Evolutionary conservation across 2,329 filamentous ascomycete genomes (phyloP), one percentile per base, ranked within the genome.

Genomic region (Aaosphaeria pasadenensis): DNA sequence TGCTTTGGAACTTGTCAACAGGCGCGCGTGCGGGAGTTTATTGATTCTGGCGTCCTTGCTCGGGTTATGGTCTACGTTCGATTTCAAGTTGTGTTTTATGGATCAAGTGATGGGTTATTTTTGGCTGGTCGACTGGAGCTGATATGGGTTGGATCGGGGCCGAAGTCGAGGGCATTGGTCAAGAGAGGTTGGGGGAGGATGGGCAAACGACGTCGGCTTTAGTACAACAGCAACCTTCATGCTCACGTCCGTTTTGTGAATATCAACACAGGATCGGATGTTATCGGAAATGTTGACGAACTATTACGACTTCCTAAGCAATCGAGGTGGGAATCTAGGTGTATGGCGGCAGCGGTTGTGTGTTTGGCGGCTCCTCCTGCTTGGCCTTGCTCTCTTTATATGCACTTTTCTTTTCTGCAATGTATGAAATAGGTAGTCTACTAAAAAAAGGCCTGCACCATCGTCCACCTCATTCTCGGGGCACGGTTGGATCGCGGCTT

Each of bases 1-100:
- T 53, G 53, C 48, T 57, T 57, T 51, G 55, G 56, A 58, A 59
- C 49, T 48, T 66, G 60, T 65, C 59, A 54, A 59, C 59, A 65
- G 59, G 60, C 59, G 59, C 51, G 58, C 52, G 52, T 58, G 53
- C 50, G 55, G 33, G 55, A 51, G 56, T 56, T 54, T 51, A 46
- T 62, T 56, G 54, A 61, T 57, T 48, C 57, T 56, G 65, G 62
- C 61, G 62, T 69, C 60, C 11, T 28, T 43, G 7, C 41, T 43
- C 41, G 41, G 41, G 11, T n/a, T 40, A 9, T n/a, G 39, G 39
- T 40, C 24, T 40, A 7, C 9, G 7, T 40, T n/a, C 33, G 9
- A 36, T 36, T 36, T 36, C 33, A n/a, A 36, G 9, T 9, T 17
- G 39, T 40, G 7, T 28, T 40, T 40, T n/a, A n/a, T 9, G 39